A percentile compares a stretch with the other conserved stretches of the same genome.
Conservation (phyloP, 306 rosid species). For the Adenanthera pavonina region DNA sequence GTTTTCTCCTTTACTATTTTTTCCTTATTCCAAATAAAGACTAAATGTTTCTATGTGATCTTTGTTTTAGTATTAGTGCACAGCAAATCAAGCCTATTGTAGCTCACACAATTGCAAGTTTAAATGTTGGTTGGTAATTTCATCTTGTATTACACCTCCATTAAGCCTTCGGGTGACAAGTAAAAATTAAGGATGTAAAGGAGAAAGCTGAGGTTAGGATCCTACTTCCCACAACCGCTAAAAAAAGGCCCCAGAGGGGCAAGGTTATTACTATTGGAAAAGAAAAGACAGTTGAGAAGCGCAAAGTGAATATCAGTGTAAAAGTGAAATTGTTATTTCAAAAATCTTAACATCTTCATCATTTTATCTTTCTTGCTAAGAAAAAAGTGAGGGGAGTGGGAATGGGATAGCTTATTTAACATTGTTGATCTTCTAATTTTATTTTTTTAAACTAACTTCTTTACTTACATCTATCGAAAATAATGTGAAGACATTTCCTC, state of each 20-base stretch:
- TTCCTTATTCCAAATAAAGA: too few relatives aligned
- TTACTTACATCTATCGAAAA: too few relatives aligned
- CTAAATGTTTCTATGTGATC: not conserved
- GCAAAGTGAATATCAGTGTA: slow-evolving; percentile 67
- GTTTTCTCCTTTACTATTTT: too few relatives aligned
- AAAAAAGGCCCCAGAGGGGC: slow-evolving; percentile 88
- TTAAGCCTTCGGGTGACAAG: slow-evolving; percentile 86
- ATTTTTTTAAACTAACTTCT: too few relatives aligned
- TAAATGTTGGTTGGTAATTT: slow-evolving; percentile 6
- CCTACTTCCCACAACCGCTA: slow-evolving; percentile 80
- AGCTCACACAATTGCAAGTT: not conserved
- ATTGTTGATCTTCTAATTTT: too few relatives aligned
- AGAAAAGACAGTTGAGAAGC: slow-evolving; percentile 72
- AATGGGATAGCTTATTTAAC: too few relatives aligned
- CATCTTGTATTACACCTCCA: slow-evolving; percentile 65
- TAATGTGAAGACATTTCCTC: too few relatives aligned
- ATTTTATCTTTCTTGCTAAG: not conserved
- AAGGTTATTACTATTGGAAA: slow-evolving; percentile 93
- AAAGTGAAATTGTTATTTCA: slow-evolving; percentile 47
- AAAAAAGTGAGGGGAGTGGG: not conserved
- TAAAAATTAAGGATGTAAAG: slow-evolving; percentile 68
- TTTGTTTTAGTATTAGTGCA: not conserved
- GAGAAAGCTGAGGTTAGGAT: slow-evolving; percentile 84
- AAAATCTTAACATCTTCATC: not conserved
- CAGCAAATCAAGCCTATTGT: not conserved